These are phyloP conservation scores for Cyclostephanos tholiformis DNA, from an alignment of 108 stramenopile species.

Conservation along the genomic window DNA sequence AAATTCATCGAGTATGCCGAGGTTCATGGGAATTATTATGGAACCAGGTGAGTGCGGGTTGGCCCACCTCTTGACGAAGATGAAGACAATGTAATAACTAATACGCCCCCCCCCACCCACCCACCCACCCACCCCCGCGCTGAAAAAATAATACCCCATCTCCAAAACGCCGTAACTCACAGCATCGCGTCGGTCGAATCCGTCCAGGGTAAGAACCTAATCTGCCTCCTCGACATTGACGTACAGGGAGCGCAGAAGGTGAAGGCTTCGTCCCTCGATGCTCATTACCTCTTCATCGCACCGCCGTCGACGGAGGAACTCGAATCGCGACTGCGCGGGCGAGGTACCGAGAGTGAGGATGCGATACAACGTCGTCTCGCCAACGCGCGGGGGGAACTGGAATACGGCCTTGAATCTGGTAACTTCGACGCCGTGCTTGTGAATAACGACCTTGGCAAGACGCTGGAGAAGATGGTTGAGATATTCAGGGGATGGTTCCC, in stretches of 20 bases:
- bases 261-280: constrained; percentile 50
- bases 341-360: constrained; percentile 93
- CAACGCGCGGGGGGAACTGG: constrained; percentile 91
- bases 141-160: not conserved
- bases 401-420: constrained; percentile 67
- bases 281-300: constrained; percentile 81
- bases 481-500: constrained; percentile 73
- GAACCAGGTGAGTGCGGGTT: constrained; percentile 66
- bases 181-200: constrained; percentile 78
- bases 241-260: constrained; percentile 78
- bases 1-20: constrained; percentile 90
- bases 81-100: too few relatives aligned
- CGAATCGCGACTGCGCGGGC: constrained; percentile 83
- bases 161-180: not conserved
- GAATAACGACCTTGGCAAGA: constrained; percentile 64
- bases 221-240: constrained; percentile 97
- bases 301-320: constrained; percentile 92
- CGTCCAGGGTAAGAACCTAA: constrained; percentile 76
- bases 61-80: too few relatives aligned
- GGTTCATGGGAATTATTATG: constrained; percentile 97
- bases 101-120: too few relatives aligned
- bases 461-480: constrained; percentile 59
- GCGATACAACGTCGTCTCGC: constrained; percentile 71
- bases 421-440: constrained; percentile 61
- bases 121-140: too few relatives aligned